These are phyloP conservation scores for Bryoerythrophyllum caledonicum DNA, from an alignment of 225 moss, liverwort and hornwort genomes.

Conservation along the genomic window DNA sequence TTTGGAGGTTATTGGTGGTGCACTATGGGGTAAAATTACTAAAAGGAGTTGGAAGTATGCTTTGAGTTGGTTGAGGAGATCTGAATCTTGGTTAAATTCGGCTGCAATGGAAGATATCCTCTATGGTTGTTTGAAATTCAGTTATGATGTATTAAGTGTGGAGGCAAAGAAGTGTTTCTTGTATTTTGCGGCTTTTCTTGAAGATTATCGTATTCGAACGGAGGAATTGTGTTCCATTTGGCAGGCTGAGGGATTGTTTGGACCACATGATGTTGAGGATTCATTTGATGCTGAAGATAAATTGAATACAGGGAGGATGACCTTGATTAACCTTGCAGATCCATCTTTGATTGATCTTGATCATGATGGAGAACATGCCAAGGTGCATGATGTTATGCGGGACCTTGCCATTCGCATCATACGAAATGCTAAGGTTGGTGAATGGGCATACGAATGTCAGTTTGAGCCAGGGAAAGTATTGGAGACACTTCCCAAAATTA, in stretches of 20 bases:
- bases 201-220: accelerated
- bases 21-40: not conserved
- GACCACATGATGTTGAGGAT: no score
- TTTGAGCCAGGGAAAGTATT: not conserved
- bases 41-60: no score
- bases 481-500: no score
- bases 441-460: not conserved
- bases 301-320: not conserved
- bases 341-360: not conserved
- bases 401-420: no score
- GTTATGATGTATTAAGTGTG: not conserved
- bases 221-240: not conserved
- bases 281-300: no score
- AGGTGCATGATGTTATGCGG: not conserved
- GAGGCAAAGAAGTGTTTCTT: not conserved
- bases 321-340: not conserved
- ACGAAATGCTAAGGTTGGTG: no score
- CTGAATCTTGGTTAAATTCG: no score
- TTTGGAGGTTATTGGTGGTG: constrained; percentile 2
- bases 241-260: no score
- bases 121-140: not conserved
- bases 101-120: no score
- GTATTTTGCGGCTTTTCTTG: not conserved
- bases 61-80: no score
- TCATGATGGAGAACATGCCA: not conserved